phyloP scores from a whole-genome alignment of 768 basidiomycete species.

The Termitomyces bulborhizus region DNA sequence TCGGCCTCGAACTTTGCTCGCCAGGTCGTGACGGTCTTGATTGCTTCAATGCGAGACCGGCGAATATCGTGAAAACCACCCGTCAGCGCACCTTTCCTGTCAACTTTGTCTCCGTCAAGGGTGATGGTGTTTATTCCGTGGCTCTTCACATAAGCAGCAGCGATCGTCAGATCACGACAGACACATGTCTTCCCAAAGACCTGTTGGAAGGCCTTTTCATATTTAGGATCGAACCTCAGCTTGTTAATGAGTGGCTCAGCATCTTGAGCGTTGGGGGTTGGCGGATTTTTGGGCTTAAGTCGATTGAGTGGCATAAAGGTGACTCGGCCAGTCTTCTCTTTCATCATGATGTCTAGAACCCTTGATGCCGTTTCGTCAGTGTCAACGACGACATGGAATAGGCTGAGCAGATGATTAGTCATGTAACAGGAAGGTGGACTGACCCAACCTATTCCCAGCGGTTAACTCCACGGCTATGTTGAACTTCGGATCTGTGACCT shows the following conservation, averaged over 20 bases:
- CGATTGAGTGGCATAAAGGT: conserved; percentile 99
- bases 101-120: conserved; percentile 95
- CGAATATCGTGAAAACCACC: conserved; percentile 95
- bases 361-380: conserved; percentile 89
- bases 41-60: conserved; percentile 83
- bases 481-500: conserved; percentile 82
- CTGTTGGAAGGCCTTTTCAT: conserved; percentile 86
- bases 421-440: background rate
- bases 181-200: conserved; percentile 98
- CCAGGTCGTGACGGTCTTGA: conserved; percentile 75
- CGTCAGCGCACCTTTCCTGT: conserved; percentile 91
- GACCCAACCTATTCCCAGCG: conserved; percentile 80
- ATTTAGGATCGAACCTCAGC: conserved; percentile 64
- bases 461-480: conserved; percentile 92
- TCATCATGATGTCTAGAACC: conserved; percentile 91
- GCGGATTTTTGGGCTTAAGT: conserved; percentile 67
- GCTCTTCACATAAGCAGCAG: conserved; percentile 90
- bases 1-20: conserved; percentile 64
- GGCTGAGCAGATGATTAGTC: conserved; percentile 34
- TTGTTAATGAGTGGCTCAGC: conserved; percentile 80
- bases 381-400: conserved; percentile 98
- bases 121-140: conserved; percentile 97
- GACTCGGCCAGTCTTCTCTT: conserved; percentile 89
- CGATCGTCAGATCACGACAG: conserved; percentile 86
- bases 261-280: conserved; percentile 65